phyloP scores from a whole-genome alignment of 768 basidiomycete species.

The Russula ochroleuca region DNA sequence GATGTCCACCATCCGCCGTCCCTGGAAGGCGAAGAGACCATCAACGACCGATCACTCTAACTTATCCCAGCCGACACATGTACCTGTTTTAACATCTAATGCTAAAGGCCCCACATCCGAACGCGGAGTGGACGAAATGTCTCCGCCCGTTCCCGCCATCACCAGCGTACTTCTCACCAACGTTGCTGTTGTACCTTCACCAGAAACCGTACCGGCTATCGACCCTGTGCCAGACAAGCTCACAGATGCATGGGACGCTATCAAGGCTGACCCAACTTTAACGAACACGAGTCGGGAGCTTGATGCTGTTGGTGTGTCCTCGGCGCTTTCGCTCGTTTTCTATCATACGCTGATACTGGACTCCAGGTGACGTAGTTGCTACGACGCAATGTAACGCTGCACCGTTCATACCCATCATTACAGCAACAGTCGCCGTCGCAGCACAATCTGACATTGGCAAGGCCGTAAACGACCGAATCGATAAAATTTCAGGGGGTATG shows the following conservation, averaged over 20 bases:
- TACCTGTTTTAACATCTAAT: too few relatives aligned
- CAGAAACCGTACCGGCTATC: neutral
- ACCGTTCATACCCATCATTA: slow-evolving; percentile 7
- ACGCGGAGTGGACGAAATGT: neutral
- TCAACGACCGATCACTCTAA: neutral
- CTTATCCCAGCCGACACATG: neutral
- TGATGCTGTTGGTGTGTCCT: neutral
- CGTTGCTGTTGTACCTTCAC: neutral
- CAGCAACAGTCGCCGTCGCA: neutral
- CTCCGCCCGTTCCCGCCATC: neutral
- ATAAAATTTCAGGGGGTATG: slow-evolving; percentile 29
- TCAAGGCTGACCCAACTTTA: neutral
- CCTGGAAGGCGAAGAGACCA: slow-evolving; percentile 4
- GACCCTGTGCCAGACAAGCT: neutral
- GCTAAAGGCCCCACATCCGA: neutral
- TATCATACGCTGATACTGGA: neutral
- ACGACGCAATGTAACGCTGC: neutral
- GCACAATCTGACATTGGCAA: slow-evolving; percentile 3
- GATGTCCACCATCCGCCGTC: neutral
- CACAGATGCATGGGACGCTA: neutral
- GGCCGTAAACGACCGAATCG: slow-evolving; percentile 26
- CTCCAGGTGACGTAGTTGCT: neutral
- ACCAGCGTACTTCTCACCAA: neutral
- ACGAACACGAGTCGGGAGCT: neutral
- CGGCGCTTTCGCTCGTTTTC: neutral